Conservation (phyloP, 805 yeast species). For the Candida insectorum region DNA sequence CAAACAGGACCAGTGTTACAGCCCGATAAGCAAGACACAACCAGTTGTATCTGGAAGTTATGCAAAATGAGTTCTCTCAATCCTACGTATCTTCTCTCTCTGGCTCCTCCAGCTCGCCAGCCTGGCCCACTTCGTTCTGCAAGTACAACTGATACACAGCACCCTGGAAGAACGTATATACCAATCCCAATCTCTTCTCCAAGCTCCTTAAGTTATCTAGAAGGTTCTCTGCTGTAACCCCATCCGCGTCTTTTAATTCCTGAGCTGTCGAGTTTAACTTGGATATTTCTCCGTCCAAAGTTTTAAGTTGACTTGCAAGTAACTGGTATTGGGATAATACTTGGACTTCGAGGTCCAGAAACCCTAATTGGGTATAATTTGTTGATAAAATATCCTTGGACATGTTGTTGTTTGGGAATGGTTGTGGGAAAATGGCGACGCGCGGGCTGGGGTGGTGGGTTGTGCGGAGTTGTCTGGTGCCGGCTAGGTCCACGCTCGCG, state of each 20-base stretch:
- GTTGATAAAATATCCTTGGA: slow-evolving; percentile 14
- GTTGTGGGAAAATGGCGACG: too few species aligned
- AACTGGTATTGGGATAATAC: slow-evolving; percentile 37
- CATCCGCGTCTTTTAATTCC: neutral
- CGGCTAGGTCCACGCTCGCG: too few species aligned
- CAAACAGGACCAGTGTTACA: too few species aligned
- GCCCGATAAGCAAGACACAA: too few species aligned
- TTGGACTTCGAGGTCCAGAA: slow-evolving; percentile 29
- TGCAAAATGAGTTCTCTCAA: too few species aligned
- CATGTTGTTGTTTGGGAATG: slow-evolving; percentile 4
- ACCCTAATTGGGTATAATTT: slow-evolving; percentile 17
- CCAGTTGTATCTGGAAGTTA: too few species aligned
- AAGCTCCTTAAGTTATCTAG: slow-evolving; percentile 52
- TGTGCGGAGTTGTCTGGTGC: too few species aligned
- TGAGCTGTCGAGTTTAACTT: slow-evolving; percentile 19
- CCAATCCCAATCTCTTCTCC: slow-evolving; percentile 61
- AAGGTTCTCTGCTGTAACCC: slow-evolving; percentile 26
- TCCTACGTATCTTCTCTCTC: neutral
- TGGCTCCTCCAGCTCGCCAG: neutral
- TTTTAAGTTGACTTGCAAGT: slow-evolving; percentile 29
- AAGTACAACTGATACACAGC: slow-evolving; percentile 65
- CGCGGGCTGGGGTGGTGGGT: too few species aligned
- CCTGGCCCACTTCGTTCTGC: slow-evolving; percentile 37
- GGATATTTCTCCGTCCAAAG: slow-evolving; percentile 30
- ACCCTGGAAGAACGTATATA: slow-evolving; percentile 64